Evolutionary conservation across 148 eudicot species (phyloP).

Genomic region (Rhododendron griersonianum): DNA sequence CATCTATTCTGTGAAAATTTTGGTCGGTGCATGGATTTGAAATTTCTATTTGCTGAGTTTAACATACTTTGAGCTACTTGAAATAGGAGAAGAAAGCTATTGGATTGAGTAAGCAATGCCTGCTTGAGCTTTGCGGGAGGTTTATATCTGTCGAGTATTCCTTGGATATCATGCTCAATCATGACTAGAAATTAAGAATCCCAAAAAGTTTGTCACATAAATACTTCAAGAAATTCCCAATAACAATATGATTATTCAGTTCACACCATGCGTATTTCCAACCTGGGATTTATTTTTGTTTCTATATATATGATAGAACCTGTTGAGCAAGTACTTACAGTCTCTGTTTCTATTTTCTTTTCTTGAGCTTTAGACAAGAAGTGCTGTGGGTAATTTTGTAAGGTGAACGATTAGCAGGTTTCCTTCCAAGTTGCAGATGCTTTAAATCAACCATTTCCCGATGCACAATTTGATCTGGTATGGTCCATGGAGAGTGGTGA

Average conservation of each 20-base stretch:
- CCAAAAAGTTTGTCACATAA: not conserved
- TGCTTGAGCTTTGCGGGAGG: not conserved
- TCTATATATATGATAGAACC: not conserved
- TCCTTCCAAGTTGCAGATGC: constrained; percentile 96
- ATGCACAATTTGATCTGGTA: constrained; percentile 81
- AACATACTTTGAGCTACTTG: not conserved
- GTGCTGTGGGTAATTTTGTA: not conserved
- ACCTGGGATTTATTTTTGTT: not conserved
- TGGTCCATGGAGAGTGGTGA: constrained; percentile 99
- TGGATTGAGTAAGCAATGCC: not conserved
- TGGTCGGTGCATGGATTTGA: not conserved
- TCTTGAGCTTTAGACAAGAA: not conserved
- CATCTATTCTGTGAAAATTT: not conserved
- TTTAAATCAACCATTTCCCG: constrained; percentile 83
- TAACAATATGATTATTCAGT: not conserved
- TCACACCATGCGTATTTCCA: not conserved
- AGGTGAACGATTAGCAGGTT: constrained; percentile 42
- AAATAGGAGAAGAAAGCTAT: not conserved
- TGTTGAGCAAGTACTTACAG: not conserved
- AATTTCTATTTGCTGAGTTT: not conserved
- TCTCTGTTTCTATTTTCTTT: not conserved
- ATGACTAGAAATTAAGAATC: not conserved
- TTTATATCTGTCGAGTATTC: not conserved
- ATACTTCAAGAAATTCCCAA: not conserved
- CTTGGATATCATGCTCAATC: not conserved